A percentile compares a stretch with the other conserved stretches of the same genome.
These are phyloP conservation scores for Leptomonas pyrrhocoris DNA, from an alignment of 208 protist genomes.

Conservation along the genomic window DNA sequence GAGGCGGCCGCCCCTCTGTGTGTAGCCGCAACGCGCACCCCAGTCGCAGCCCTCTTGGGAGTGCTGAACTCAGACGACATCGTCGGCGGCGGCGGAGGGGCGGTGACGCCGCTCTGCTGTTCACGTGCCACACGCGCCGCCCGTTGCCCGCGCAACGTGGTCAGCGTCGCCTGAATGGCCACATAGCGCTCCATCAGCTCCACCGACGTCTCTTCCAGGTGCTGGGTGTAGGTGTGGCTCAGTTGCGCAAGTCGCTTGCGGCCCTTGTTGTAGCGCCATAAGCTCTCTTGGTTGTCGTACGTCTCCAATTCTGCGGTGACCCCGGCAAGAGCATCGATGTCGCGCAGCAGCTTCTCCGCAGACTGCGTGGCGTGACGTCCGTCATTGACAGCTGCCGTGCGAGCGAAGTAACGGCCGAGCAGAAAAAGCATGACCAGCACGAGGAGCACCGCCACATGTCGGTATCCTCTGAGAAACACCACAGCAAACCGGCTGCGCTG, in stretches of 20 bases:
- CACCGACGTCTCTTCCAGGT: slow-evolving; percentile 41
- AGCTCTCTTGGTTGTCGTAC: slow-evolving; percentile 33
- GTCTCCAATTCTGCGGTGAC: slow-evolving; percentile 19
- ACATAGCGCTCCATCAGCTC: slow-evolving; percentile 67
- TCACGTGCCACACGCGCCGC: slow-evolving; percentile 36
- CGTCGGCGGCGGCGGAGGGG: slow-evolving; percentile 9
- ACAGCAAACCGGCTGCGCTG: not conserved
- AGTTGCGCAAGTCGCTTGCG: slow-evolving; percentile 24
- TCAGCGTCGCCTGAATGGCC: slow-evolving; percentile 49
- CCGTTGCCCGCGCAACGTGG: slow-evolving; percentile 49
- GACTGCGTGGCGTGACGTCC: slow-evolving; percentile 10
- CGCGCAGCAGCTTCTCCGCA: slow-evolving; percentile 28
- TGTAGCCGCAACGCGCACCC: not conserved
- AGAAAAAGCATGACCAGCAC: slow-evolving; percentile 30
- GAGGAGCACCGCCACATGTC: slow-evolving; percentile 23
- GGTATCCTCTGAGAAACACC: slow-evolving; percentile 15
- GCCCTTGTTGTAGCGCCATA: slow-evolving; percentile 28
- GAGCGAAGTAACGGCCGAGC: slow-evolving; percentile 5
- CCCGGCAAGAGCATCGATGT: slow-evolving; percentile 18
- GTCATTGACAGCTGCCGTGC: not conserved
- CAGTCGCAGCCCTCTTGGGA: not conserved
- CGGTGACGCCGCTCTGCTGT: slow-evolving; percentile 19
- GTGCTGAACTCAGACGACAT: slow-evolving; percentile 25
- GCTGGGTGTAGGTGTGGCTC: slow-evolving; percentile 28
- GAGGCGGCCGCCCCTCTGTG: too few species aligned